Evolutionary conservation across 2,329 filamentous ascomycete species (phyloP).

Genomic region (Pseudocercospora crystallina): DNA sequence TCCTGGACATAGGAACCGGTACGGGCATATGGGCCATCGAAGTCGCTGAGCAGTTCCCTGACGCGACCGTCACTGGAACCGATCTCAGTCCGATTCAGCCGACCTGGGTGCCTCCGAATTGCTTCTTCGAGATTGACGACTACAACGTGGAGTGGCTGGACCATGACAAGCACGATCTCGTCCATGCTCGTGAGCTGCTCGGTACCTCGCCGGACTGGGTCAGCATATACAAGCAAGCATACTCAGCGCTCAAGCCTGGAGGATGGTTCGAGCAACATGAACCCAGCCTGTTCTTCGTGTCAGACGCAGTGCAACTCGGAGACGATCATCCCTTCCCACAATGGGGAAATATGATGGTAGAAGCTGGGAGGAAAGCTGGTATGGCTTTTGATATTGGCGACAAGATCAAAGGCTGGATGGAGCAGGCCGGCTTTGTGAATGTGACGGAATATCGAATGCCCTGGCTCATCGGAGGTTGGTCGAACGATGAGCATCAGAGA

Average conservation of each 20-base stretch:
- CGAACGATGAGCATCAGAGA: slow-evolving; percentile 24
- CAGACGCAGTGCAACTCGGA: slow-evolving; percentile 20
- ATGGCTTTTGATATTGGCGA: slow-evolving; percentile 21
- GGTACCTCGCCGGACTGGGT: slow-evolving; percentile 23
- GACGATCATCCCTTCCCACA: slow-evolving; percentile 17
- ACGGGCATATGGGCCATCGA: slow-evolving; percentile 25
- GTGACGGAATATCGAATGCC: slow-evolving; percentile 26
- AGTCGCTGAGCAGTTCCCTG: slow-evolving; percentile 32
- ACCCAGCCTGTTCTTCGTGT: slow-evolving; percentile 18
- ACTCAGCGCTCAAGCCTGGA: slow-evolving; percentile 24
- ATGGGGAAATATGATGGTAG: slow-evolving; percentile 22
- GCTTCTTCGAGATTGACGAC: slow-evolving; percentile 42
- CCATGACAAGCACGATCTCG: slow-evolving; percentile 38
- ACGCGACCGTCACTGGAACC: slow-evolving; percentile 43
- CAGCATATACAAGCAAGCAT: slow-evolving; percentile 16
- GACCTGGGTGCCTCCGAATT: slow-evolving; percentile 36
- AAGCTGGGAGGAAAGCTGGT: slow-evolving; percentile 19
- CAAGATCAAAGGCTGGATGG: slow-evolving; percentile 22
- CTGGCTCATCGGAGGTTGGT: slow-evolving; percentile 26
- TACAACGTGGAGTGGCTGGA: slow-evolving; percentile 38
- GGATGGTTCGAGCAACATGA: slow-evolving; percentile 24
- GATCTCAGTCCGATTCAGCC: slow-evolving; percentile 40
- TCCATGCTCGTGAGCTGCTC: slow-evolving; percentile 37
- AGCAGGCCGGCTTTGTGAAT: slow-evolving; percentile 27
- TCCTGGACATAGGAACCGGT: slow-evolving; percentile 16